These are phyloP conservation scores for Aspergillus sp. DNA, from an alignment of 2,329 filamentous ascomycete genomes.

Conservation along the genomic window DNA sequence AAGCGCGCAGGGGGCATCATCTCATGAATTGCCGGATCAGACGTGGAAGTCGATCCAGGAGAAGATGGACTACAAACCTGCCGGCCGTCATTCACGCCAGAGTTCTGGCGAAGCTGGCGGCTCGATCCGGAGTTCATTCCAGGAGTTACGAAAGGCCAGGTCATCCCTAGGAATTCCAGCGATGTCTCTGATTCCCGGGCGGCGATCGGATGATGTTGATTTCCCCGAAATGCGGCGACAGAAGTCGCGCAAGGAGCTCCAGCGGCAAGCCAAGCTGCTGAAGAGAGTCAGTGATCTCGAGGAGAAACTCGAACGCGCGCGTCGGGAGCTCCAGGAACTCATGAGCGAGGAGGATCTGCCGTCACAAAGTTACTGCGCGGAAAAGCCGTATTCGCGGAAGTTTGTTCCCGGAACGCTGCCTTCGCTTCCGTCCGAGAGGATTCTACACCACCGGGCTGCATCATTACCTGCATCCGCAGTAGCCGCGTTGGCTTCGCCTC, in stretches of 20 bases:
- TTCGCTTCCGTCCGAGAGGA: constrained; percentile 47
- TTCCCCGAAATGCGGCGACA: constrained; percentile 42
- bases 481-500: constrained; percentile 10
- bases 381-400: constrained; percentile 30
- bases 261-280: constrained; percentile 56
- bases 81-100: constrained; percentile 16
- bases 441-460: constrained; percentile 32
- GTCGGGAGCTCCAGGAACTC: constrained; percentile 53
- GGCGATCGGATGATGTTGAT: constrained; percentile 26
- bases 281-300: constrained; percentile 64
- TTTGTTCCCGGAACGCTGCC: constrained; percentile 46
- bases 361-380: constrained; percentile 18
- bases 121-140: constrained; percentile 34
- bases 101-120: constrained; percentile 19
- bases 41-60: constrained; percentile 35
- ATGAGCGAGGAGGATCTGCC: constrained; percentile 39
- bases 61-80: constrained; percentile 27
- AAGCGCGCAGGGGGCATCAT: constrained; percentile 13
- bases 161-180: constrained; percentile 31
- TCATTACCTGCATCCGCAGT: constrained; percentile 10
- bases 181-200: constrained; percentile 22
- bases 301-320: constrained; percentile 55
- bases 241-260: constrained; percentile 57
- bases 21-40: constrained; percentile 28
- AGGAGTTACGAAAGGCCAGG: constrained; percentile 36